Conservation (phyloP, 169 alveolate species). For the Sarcocystis neurona region DNA sequence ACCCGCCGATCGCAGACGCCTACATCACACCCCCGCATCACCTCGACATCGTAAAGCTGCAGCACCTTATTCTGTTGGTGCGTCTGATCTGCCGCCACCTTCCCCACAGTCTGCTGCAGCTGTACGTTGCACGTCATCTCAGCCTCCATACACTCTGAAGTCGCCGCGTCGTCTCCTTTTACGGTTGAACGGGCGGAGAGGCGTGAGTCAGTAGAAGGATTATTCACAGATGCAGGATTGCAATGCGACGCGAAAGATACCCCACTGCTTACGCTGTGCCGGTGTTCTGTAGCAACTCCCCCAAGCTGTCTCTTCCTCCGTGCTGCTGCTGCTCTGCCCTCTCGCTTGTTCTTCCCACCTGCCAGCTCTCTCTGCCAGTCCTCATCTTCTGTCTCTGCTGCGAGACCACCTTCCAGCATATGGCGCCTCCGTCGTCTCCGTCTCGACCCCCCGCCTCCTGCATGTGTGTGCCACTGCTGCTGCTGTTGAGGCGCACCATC, state of each 20-base stretch:
- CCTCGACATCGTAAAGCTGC: constrained; percentile 53
- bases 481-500: neutral
- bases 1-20: constrained; percentile 49
- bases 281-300: too few relatives aligned
- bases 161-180: too few relatives aligned
- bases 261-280: too few relatives aligned
- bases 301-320: too few relatives aligned
- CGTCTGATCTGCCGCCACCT: too few relatives aligned
- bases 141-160: too few relatives aligned
- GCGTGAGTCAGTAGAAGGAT: too few relatives aligned
- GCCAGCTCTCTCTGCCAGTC: neutral
- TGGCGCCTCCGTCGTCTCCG: neutral
- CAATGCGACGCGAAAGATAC: too few relatives aligned
- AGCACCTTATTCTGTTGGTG: too few relatives aligned
- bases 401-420: neutral
- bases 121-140: neutral
- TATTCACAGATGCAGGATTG: too few relatives aligned
- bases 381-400: neutral
- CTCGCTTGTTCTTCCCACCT: neutral
- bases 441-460: neutral
- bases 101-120: constrained; percentile 16
- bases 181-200: too few relatives aligned
- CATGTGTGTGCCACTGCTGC: constrained; percentile 5
- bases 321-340: neutral
- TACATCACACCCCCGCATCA: constrained; percentile 41